phyloP scores from a whole-genome alignment of 2,329 filamentous ascomycete genomes.

The Mycosphaerella arachidis region DNA sequence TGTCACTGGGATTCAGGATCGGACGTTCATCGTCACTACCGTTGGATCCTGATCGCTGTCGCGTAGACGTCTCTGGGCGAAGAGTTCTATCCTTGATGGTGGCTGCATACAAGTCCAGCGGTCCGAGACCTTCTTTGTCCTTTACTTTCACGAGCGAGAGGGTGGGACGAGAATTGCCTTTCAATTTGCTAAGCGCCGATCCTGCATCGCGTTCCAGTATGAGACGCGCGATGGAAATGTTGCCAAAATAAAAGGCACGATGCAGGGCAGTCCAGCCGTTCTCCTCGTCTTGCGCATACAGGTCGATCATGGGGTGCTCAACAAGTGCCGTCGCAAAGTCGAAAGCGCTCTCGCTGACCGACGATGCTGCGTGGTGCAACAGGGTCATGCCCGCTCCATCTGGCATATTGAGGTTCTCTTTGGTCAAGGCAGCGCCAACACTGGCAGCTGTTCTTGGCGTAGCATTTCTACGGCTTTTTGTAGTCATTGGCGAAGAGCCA shows the following conservation, averaged over 20 bases:
- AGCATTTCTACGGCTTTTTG: conserved; percentile 33
- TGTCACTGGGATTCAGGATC: conserved; percentile 51
- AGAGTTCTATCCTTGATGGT: conserved; percentile 78
- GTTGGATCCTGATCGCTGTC: conserved; percentile 30
- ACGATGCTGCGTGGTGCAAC: conserved; percentile 78
- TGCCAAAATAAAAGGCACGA: conserved; percentile 83
- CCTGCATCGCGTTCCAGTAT: conserved; percentile 73
- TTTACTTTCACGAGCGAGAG: conserved; percentile 88
- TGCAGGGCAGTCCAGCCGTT: conserved; percentile 96
- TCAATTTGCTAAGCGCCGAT: conserved; percentile 59
- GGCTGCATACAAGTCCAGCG: conserved; percentile 85
- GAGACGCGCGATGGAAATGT: conserved; percentile 76
- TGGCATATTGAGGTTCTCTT: conserved; percentile 75
- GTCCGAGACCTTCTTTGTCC: conserved; percentile 89
- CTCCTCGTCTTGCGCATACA: conserved; percentile 82
- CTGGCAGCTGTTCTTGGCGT: conserved; percentile 43
- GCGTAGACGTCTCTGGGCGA: conserved; percentile 35
- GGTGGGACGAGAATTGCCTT: conserved; percentile 56
- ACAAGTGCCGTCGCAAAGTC: conserved; percentile 75
- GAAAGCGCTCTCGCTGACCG: conserved; percentile 62
- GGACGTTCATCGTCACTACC: conserved; percentile 45
- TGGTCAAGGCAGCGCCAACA: conserved; percentile 47
- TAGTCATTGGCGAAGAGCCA: conserved; percentile 43
- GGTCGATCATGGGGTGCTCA: conserved; percentile 74
- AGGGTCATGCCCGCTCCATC: conserved; percentile 79